Conservation (phyloP, 225 moss, liverwort and hornwort genomes). For the Pseudoscleropodium purum region DNA sequence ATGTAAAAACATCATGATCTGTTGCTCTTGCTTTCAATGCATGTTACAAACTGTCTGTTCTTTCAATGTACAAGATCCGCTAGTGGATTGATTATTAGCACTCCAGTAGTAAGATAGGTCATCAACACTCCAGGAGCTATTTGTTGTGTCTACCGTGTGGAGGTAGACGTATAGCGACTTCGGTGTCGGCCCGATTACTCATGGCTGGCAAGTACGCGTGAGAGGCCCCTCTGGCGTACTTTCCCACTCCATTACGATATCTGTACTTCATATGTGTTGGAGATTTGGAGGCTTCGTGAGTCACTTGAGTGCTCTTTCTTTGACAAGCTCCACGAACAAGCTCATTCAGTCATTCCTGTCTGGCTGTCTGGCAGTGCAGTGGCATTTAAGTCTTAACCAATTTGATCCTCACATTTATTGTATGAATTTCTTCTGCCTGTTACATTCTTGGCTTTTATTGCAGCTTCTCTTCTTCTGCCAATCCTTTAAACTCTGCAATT, state of each 20-base stretch:
- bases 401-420: neutral
- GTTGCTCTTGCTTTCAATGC: neutral
- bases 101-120: neutral
- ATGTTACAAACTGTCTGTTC: neutral
- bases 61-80: neutral
- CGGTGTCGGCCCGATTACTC: neutral
- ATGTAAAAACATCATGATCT: neutral
- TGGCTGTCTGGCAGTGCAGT: neutral
- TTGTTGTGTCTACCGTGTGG: neutral
- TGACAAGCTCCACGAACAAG: neutral
- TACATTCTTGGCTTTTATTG: neutral
- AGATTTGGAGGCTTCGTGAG: neutral
- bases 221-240: constrained; percentile 3
- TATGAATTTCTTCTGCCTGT: neutral
- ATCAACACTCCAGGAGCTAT: neutral
- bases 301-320: neutral
- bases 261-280: neutral
- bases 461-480: neutral
- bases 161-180: neutral
- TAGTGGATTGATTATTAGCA: neutral
- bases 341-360: neutral
- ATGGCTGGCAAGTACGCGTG: neutral
- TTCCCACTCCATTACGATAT: neutral
- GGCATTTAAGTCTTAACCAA: neutral
- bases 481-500: neutral